Evolutionary conservation across 805 yeast species (phyloP), one percentile per base, ranked within the genome.

Genomic region (Metschnikowia dekortorum): DNA sequence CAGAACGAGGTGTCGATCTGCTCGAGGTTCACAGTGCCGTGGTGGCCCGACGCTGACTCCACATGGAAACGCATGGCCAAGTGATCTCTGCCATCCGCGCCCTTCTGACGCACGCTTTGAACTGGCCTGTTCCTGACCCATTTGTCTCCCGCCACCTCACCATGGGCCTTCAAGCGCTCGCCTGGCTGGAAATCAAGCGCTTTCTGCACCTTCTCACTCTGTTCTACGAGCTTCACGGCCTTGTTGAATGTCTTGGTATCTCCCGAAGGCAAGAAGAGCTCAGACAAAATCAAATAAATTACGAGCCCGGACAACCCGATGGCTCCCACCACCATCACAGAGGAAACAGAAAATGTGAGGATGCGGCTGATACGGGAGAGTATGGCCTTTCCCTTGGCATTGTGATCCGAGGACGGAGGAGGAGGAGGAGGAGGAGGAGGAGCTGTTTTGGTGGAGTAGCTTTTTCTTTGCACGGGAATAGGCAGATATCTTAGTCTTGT

Each of bases 111-210:
- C 26, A 78, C 69, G 11, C 94, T 81, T 44, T 83, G 81, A 38
- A 88, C 81, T 2, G 97, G 96, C 69, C 96, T 81, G 63, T 87
- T 87, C 71, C 96, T 81, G 7, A 89, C 86, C 92, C 96, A 89
- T 60, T 82, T 82, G 62, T 87, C 92, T 22, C 78, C 74, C 1
- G 81, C 68, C 7, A 75, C 66, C 58, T 87, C 95, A 43, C 97
- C 96, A 61, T 87, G 85, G 0, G 96, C 97, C 63, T 85, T 86
- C 47, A 91, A 71, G 61, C 88, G 79, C 48, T 76, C 79, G 8
- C 81, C 83, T 2, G 75, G 66, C 14, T 71, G 60, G 54, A 84
- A 76, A 30, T 79, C 78, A 36, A 91, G 71, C 31, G 83, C 65
- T 55, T 74, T 69, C 57, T 83, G 83, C 3, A 86, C 84, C 36